Percentiles rank a stretch among this genome's conserved stretches.
phyloP scores from a whole-genome alignment of 75 land plant genomes.

The Cunninghamia lanceolata region DNA sequence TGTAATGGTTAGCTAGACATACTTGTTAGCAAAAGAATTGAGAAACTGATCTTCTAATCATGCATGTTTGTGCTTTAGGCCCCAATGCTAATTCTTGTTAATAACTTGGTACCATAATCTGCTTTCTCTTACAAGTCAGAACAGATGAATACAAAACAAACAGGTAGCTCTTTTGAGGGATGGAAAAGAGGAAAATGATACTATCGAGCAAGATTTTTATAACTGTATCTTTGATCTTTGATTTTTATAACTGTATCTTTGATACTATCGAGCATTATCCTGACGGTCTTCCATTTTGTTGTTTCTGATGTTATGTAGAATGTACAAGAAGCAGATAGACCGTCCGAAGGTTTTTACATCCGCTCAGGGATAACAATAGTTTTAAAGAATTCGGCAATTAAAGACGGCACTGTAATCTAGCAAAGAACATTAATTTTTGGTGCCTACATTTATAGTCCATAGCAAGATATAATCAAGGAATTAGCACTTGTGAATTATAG shows the following conservation, averaged over 20 bases:
- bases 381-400: constrained; percentile 73
- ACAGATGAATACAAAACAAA: background rate
- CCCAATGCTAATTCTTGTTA: background rate
- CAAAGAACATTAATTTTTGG: background rate
- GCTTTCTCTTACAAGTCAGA: background rate
- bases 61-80: background rate
- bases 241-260: background rate
- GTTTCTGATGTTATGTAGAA: constrained; percentile 37
- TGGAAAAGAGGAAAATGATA: background rate
- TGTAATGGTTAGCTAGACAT: too few species aligned
- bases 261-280: background rate
- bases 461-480: background rate
- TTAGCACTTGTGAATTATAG: background rate
- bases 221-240: background rate
- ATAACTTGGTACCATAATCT: background rate
- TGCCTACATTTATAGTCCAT: background rate
- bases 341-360: constrained; percentile 81
- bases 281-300: background rate
- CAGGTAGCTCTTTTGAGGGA: background rate
- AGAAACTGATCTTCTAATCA: background rate
- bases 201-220: background rate
- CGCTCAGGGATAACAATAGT: constrained; percentile 82
- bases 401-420: constrained; percentile 71
- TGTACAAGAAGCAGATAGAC: constrained; percentile 86
- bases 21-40: background rate